Evolutionary conservation across 78 protist species (phyloP).

Genomic region (Guillardia theta): DNA sequence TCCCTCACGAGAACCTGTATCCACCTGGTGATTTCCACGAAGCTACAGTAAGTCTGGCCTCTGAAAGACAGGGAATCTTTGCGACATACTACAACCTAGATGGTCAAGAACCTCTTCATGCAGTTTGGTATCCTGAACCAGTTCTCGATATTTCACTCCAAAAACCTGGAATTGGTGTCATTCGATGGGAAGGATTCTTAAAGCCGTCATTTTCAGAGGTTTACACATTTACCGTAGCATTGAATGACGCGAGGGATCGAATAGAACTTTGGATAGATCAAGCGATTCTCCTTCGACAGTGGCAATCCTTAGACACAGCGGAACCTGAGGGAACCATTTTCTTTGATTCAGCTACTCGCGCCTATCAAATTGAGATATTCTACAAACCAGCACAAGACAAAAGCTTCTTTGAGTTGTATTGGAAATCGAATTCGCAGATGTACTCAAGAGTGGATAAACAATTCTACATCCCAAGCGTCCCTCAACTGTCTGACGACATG

Average conservation of each 20-base stretch:
- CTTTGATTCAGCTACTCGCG: no score
- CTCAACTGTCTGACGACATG: background rate
- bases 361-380: no score
- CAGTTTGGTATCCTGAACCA: background rate
- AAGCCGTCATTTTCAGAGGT: background rate
- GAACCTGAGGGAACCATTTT: no score
- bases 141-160: background rate
- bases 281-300: no score
- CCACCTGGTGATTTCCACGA: background rate
- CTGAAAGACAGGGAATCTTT: background rate
- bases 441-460: no score
- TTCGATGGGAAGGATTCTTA: background rate
- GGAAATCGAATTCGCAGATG: no score
- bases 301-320: no score
- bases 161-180: background rate
- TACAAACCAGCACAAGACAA: no score
- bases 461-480: no score
- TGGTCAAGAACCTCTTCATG: background rate
- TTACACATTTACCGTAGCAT: background rate
- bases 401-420: background rate
- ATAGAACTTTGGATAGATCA: background rate
- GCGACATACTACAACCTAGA: background rate
- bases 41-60: background rate
- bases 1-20: background rate
- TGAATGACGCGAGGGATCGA: background rate